Base-by-base conservation (phyloP, 441 rosid species). In the Viola pubescens region DNA sequence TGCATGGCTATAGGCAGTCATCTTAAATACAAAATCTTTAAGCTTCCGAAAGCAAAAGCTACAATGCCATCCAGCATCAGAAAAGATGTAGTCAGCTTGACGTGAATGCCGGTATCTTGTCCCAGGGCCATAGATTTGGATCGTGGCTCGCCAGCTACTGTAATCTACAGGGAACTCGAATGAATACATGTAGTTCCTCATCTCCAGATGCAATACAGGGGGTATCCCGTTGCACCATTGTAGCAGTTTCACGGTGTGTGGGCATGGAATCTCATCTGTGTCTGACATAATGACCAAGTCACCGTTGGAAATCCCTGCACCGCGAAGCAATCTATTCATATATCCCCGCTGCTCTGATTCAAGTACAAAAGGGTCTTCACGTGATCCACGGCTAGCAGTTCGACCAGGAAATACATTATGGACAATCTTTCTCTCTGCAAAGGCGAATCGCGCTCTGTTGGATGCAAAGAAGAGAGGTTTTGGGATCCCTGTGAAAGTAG, bases 21-120 rank as follows among this genome's bases (percentile, higher is more conserved):
- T 89, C 77, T 91, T 89, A 56, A 89, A 85, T 52, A 75, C 81
- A 12, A 86, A 81, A 7, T 85, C 97, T 6, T 43, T 48, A 13
- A 87, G 78, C 4, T 62, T 65, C 8, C 94, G 74, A 56, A 82
- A 87, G 73, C 95, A 91, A 68, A 88, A 91, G 75, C 98, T 85
- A 48, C 95, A 91, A 67, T 91, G 96, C 96, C 98, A 91, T 7
- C 97, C 97, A 12, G 97, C 91, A 43, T 91, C 94, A 0, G 98
- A 76, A 39, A 91, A 67, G 19, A 91, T 70, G 38, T 80, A 48
- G 53, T 89, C 79, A 0, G 87, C 68, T 63, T 80, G 89, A 51
- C 98, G 81, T 0, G 92, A 87, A 58, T 91, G 98, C 3, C 88
- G 70, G 65, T 91, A 89, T 12, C 66, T 61, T 4, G 89, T 83